A percentile compares a stretch with the other conserved stretches of the same genome.
phyloP scores from a whole-genome alignment of 2,329 filamentous ascomycete genomes.

The Xylariaceae sp. region DNA sequence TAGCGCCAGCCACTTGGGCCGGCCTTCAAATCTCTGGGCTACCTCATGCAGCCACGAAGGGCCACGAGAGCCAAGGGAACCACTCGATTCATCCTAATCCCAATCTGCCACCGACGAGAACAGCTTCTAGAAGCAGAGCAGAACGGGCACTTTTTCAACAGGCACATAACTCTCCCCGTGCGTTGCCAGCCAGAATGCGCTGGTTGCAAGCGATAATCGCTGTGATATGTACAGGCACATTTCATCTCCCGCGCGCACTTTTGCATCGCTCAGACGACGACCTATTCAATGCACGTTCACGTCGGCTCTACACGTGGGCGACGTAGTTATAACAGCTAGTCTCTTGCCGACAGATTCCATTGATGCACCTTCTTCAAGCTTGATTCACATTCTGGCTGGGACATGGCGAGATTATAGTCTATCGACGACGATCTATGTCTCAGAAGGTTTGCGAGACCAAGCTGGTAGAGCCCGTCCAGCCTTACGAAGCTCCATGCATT shows the following conservation, averaged over 20 bases:
- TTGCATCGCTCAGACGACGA: too few species aligned
- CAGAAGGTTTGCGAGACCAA: neutral
- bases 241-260: too few species aligned
- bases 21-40: too few species aligned
- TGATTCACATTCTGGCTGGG: neutral
- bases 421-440: neutral
- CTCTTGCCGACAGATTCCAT: neutral
- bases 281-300: too few species aligned
- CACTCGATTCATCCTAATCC: too few species aligned
- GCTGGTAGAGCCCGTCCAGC: neutral
- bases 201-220: neutral
- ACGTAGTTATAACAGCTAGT: neutral
- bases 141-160: too few species aligned
- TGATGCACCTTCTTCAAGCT: neutral
- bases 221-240: too few species aligned
- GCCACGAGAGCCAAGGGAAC: neutral
- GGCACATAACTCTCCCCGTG: too few species aligned
- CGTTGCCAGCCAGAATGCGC: too few species aligned
- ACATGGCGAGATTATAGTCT: neutral
- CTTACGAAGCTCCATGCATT: neutral
- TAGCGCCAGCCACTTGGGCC: too few species aligned
- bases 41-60: neutral
- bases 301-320: neutral
- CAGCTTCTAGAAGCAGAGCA: constrained; percentile 5
- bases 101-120: neutral